A percentile compares a stretch with the other conserved stretches of the same genome.
These are phyloP conservation scores for Zygoascus hellenicus DNA, from an alignment of 1,139 yeast genomes.

Conservation along the genomic window DNA sequence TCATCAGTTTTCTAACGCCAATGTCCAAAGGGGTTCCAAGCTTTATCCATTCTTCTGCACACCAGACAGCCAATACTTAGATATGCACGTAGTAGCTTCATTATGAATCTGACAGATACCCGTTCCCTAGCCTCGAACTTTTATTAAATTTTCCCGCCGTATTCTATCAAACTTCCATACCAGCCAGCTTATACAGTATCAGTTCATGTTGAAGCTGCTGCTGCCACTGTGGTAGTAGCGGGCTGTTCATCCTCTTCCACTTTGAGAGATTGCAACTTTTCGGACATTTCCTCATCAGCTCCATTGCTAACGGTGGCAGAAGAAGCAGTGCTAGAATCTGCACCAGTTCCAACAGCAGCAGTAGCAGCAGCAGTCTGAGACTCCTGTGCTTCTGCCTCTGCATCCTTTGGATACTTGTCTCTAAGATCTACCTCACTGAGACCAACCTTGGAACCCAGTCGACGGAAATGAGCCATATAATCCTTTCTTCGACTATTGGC, in stretches of 20 bases:
- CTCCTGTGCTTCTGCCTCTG: background rate
- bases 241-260: slow-evolving; percentile 7
- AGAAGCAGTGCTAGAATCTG: background rate
- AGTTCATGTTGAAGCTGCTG: too few species aligned
- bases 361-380: background rate
- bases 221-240: background rate
- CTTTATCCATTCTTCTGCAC: too few species aligned
- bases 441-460: slow-evolving; percentile 68
- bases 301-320: slow-evolving; percentile 2
- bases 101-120: too few species aligned
- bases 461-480: slow-evolving; percentile 57
- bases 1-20: too few species aligned
- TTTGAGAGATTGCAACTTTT: slow-evolving; percentile 2
- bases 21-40: too few species aligned
- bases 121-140: too few species aligned
- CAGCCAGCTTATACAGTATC: too few species aligned
- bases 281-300: slow-evolving; percentile 2
- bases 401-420: slow-evolving; percentile 4
- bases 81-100: too few species aligned
- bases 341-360: slow-evolving; percentile 1
- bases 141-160: too few species aligned
- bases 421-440: slow-evolving; percentile 77
- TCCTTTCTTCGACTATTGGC: slow-evolving; percentile 50
- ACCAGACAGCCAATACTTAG: too few species aligned
- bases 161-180: too few species aligned